These are phyloP conservation scores for Zymoseptoria crescenta DNA, from an alignment of 2,329 filamentous ascomycete species.

Conservation along the genomic window DNA sequence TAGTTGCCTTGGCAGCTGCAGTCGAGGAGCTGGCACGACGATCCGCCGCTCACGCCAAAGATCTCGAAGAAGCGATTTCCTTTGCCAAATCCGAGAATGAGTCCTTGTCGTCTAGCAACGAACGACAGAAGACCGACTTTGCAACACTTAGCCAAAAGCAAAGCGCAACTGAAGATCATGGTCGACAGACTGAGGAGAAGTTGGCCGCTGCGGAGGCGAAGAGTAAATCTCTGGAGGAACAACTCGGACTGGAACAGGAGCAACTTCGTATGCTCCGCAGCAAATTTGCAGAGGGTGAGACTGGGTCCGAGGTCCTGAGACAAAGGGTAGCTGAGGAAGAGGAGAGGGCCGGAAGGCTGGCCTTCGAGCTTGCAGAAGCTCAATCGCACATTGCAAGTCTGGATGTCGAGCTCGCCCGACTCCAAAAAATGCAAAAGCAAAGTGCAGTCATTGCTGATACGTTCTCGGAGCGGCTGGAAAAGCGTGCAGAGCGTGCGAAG, in stretches of 20 bases:
- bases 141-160: conserved; percentile 25
- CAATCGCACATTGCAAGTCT: conserved; percentile 68
- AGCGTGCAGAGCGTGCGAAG: conserved; percentile 64
- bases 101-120: conserved; percentile 32
- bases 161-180: conserved; percentile 31
- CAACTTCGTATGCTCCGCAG: conserved; percentile 61
- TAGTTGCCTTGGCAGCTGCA: conserved; percentile 32
- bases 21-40: conserved; percentile 39
- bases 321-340: conserved; percentile 71
- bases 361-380: conserved; percentile 64
- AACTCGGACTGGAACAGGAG: conserved; percentile 57
- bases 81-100: conserved; percentile 42
- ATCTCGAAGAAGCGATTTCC: conserved; percentile 40
- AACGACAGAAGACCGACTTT: conserved; percentile 33
- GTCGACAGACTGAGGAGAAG: conserved; percentile 34
- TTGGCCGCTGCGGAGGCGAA: conserved; percentile 43
- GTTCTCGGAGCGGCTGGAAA: conserved; percentile 54
- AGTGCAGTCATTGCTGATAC: conserved; percentile 42
- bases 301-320: conserved; percentile 69
- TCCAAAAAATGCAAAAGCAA: conserved; percentile 56
- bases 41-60: conserved; percentile 37
- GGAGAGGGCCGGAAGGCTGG: conserved; percentile 57
- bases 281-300: conserved; percentile 74
- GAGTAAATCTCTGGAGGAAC: conserved; percentile 39
- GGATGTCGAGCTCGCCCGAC: conserved; percentile 64